Evolutionary conservation across 306 rosid species (phyloP).

Genomic region (Malus domestica): DNA sequence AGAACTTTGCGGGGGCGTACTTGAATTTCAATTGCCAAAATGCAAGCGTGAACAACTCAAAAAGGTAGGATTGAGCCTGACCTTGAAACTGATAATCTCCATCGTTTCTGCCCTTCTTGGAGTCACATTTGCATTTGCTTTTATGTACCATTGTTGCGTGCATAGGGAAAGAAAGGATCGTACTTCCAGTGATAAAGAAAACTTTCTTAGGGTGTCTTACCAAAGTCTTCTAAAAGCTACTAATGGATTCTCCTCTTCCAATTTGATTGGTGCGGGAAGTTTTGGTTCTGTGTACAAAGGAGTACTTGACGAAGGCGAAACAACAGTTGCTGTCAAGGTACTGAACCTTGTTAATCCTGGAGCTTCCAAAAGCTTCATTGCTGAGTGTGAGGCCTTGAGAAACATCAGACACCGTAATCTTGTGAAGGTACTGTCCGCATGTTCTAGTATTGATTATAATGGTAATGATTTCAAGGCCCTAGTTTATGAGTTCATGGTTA

Average conservation of each 20-base stretch:
- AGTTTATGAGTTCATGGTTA: conserved; percentile 29
- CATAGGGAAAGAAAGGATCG: neutral
- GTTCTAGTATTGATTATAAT: conserved; percentile 17
- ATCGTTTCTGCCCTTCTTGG: neutral
- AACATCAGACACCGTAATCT: conserved; percentile 33
- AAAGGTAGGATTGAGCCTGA: neutral
- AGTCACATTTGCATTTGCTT: neutral
- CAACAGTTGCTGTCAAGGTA: conserved; percentile 31
- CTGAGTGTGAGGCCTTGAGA: conserved; percentile 28
- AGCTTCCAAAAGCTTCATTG: conserved; percentile 34
- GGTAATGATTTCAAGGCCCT: conserved; percentile 33
- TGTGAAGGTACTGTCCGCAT: conserved; percentile 31
- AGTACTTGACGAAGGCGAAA: conserved; percentile 5
- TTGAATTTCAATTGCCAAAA: neutral
- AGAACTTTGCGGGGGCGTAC: conserved; percentile 1
- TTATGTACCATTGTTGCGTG: neutral
- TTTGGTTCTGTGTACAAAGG: conserved; percentile 35
- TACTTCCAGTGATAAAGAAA: neutral
- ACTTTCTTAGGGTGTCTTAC: neutral
- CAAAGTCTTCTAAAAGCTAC: neutral
- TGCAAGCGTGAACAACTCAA: neutral
- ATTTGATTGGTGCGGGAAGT: conserved; percentile 27
- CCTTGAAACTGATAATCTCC: neutral
- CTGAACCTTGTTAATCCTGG: conserved; percentile 30
- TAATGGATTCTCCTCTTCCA: conserved; percentile 13